A percentile compares a stretch with the other conserved stretches of the same genome.
Evolutionary conservation across 106 monocot species (phyloP).

Genomic region (Apostasia ramifera): DNA sequence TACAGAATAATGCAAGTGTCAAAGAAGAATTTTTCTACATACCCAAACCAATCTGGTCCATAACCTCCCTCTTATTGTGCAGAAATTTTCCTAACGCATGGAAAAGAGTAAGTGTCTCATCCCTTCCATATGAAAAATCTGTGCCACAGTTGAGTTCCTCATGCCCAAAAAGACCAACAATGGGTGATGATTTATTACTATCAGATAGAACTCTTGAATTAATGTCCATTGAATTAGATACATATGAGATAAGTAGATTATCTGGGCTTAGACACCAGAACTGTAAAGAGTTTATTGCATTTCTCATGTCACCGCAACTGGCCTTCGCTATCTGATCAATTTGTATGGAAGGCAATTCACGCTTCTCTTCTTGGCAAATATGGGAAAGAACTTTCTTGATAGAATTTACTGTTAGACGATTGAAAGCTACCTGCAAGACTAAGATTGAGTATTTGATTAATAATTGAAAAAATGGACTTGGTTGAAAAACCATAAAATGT

Average conservation of each 20-base stretch:
- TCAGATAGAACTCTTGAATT: slow-evolving; percentile 9
- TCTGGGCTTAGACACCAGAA: slow-evolving; percentile 53
- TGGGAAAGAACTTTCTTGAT: slow-evolving; percentile 72
- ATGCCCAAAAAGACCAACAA: slow-evolving; percentile 8
- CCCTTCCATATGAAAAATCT: slow-evolving; percentile 51
- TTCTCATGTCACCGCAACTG: slow-evolving; percentile 88
- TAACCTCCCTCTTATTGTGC: slow-evolving; percentile 79
- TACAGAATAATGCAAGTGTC: not conserved
- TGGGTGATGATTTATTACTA: slow-evolving; percentile 5
- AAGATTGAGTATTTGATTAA: not conserved
- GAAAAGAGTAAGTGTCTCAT: slow-evolving; percentile 78
- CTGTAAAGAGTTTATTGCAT: slow-evolving; percentile 87
- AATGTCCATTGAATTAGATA: slow-evolving; percentile 2
- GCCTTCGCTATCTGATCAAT: slow-evolving; percentile 65
- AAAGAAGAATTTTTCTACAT: slow-evolving; percentile 10
- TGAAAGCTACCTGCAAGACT: slow-evolving; percentile 66
- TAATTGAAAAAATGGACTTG: not conserved
- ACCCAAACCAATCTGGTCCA: slow-evolving; percentile 28
- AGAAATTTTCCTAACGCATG: slow-evolving; percentile 98
- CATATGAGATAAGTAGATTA: slow-evolving; percentile 1
- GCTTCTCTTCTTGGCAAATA: slow-evolving; percentile 68
- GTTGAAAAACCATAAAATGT: not conserved
- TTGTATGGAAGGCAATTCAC: slow-evolving; percentile 30
- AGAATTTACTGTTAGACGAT: slow-evolving; percentile 77
- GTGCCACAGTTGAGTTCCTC: not conserved